These are phyloP conservation scores for Trifolium fragiferum DNA, from an alignment of 306 rosid genomes.

Conservation along the genomic window DNA sequence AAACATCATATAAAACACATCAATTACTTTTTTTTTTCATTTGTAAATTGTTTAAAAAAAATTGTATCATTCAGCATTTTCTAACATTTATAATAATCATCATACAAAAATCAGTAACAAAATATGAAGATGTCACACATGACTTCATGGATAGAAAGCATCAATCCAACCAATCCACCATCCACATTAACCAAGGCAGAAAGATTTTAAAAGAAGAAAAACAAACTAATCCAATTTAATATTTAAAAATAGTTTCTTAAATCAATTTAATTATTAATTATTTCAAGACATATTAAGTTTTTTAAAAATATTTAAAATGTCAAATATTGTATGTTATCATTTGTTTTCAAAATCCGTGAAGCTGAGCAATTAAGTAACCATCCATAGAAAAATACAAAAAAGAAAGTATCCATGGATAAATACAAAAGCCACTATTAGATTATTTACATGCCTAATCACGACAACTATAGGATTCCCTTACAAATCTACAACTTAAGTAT, in stretches of 20 bases:
- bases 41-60: background rate
- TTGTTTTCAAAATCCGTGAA: conserved; percentile 36
- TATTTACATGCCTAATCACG: conserved; percentile 43
- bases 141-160: conserved; percentile 7
- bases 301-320: background rate
- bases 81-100: conserved; percentile 4
- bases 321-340: background rate
- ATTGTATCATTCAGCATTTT: conserved; percentile 11
- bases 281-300: background rate
- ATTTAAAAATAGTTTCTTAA: conserved; percentile 1
- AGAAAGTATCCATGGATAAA: conserved; percentile 36
- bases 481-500: conserved; percentile 45
- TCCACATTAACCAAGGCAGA: background rate
- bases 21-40: background rate
- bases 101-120: background rate
- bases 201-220: background rate
- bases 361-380: conserved; percentile 40
- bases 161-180: conserved; percentile 7
- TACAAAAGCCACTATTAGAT: conserved; percentile 40
- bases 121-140: conserved; percentile 29
- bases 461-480: conserved; percentile 42
- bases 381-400: background rate
- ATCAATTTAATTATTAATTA: background rate
- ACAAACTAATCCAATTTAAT: background rate
- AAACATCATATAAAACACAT: background rate